Conservation (phyloP, 2,329 filamentous ascomycete genomes). For the Aspergillus sp. region DNA sequence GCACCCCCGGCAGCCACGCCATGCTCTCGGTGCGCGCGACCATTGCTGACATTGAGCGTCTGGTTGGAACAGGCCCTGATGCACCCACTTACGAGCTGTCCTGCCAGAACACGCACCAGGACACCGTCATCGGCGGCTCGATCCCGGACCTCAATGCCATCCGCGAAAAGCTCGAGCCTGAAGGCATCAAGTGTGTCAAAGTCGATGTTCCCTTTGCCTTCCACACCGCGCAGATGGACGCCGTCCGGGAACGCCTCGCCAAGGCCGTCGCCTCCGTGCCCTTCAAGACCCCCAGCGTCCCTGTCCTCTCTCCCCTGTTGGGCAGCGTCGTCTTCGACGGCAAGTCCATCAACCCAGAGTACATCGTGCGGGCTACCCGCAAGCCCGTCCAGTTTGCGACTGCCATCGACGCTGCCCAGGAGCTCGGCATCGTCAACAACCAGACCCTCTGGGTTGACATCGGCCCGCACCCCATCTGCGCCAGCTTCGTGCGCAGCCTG, state of each 20-base stretch:
- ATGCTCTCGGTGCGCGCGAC: conserved; percentile 60
- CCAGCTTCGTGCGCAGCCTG: conserved; percentile 67
- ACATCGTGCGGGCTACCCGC: too few relatives aligned
- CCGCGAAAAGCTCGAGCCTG: conserved; percentile 51
- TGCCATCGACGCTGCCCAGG: too few relatives aligned
- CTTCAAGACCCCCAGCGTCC: conserved; percentile 12
- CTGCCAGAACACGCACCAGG: too few relatives aligned
- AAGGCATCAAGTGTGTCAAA: conserved; percentile 62
- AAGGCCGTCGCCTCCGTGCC: conserved; percentile 8
- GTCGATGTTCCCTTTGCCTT: conserved; percentile 67
- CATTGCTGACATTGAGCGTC: too few relatives aligned
- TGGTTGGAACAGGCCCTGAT: too few relatives aligned
- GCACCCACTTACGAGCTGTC: too few relatives aligned
- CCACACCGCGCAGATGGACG: conserved; percentile 25
- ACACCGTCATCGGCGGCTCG: too few relatives aligned
- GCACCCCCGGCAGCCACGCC: conserved; percentile 66
- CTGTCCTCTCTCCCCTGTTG: conserved; percentile 69
- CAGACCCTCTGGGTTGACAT: conserved; percentile 51
- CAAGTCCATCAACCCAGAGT: too few relatives aligned
- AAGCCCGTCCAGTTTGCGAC: too few relatives aligned
- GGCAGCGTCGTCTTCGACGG: conserved; percentile 48
- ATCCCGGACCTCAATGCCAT: conserved; percentile 43
- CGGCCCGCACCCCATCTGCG: conserved; percentile 70
- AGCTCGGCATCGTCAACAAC: too few relatives aligned
- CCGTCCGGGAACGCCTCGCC: conserved; percentile 18